phyloP scores from a whole-genome alignment of 345 rosid genomes.

The Lepidium didymum region DNA sequence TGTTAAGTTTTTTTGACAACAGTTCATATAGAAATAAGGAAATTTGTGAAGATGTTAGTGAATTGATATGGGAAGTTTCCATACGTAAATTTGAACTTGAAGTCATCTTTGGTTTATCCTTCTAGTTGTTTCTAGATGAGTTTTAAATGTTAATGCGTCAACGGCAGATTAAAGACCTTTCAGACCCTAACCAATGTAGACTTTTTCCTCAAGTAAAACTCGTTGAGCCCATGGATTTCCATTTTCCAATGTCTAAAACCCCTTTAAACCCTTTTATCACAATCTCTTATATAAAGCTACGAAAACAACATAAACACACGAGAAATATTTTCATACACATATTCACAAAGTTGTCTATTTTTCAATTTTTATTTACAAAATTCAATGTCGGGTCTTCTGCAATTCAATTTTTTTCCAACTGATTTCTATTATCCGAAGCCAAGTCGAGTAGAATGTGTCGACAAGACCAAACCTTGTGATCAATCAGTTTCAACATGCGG shows the following conservation, averaged over 20 bases:
- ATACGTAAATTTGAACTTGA: not conserved
- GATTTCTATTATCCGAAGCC: constrained; percentile 36
- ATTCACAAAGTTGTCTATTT: not conserved
- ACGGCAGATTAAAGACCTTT: constrained; percentile 3
- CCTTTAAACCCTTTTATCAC: not conserved
- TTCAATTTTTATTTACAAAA: not conserved
- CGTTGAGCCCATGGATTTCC: constrained; percentile 14
- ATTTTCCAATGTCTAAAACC: not conserved
- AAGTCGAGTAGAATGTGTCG: constrained; percentile 2
- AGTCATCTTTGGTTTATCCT: not conserved
- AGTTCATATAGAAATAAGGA: not conserved
- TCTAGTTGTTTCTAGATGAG: constrained; percentile 10
- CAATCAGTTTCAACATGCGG: not conserved
- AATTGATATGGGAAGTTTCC: not conserved
- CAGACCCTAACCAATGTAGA: not conserved
- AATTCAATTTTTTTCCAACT: constrained; percentile 45
- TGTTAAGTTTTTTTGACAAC: not conserved
- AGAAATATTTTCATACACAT: not conserved
- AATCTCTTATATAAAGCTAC: not conserved
- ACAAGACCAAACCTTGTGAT: constrained; percentile 12
- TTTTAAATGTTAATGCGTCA: not conserved
- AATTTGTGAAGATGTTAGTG: not conserved
- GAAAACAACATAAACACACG: not conserved
- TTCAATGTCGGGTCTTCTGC: constrained; percentile 29
- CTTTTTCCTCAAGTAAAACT: constrained; percentile 21